These are phyloP conservation scores for Aspergillus brasiliensis DNA, from an alignment of 2,329 filamentous ascomycete species.

Conservation along the genomic window DNA sequence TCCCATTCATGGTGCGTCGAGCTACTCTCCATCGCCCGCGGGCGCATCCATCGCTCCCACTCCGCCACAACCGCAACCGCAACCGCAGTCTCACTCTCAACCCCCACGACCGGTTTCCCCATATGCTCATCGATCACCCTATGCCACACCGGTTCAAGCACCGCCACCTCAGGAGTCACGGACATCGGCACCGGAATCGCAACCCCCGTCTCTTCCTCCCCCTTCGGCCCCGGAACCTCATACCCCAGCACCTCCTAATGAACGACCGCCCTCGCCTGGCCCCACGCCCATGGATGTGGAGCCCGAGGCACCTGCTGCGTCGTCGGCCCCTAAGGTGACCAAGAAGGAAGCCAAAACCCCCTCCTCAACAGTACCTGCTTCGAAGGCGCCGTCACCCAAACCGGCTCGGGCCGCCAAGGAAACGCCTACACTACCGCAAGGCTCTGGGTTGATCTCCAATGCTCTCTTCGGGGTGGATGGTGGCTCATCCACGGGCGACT, in stretches of 20 bases:
- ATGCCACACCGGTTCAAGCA: conserved; percentile 26
- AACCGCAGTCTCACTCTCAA: conserved; percentile 22
- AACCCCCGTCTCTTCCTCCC: conserved; percentile 14
- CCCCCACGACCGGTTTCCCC: conserved; percentile 18
- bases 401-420: conserved; percentile 57
- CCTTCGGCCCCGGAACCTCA: not conserved
- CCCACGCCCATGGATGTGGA: conserved; percentile 41
- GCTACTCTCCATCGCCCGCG: conserved; percentile 29
- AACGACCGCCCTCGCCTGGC: conserved; percentile 19
- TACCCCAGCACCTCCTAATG: conserved; percentile 19
- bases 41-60: conserved; percentile 27
- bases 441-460: conserved; percentile 65
- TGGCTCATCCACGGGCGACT: conserved; percentile 41
- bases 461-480: conserved; percentile 60
- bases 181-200: conserved; percentile 14
- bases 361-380: conserved; percentile 51
- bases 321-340: conserved; percentile 30
- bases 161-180: conserved; percentile 24
- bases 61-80: conserved; percentile 27
- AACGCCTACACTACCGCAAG: conserved; percentile 59
- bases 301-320: conserved; percentile 23
- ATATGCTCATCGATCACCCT: conserved; percentile 28
- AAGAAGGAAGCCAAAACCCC: conserved; percentile 45
- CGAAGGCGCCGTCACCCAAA: conserved; percentile 59
- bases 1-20: conserved; percentile 28